Base-by-base conservation (phyloP, 257 asterid genomes). In the Prunella vulgaris region DNA sequence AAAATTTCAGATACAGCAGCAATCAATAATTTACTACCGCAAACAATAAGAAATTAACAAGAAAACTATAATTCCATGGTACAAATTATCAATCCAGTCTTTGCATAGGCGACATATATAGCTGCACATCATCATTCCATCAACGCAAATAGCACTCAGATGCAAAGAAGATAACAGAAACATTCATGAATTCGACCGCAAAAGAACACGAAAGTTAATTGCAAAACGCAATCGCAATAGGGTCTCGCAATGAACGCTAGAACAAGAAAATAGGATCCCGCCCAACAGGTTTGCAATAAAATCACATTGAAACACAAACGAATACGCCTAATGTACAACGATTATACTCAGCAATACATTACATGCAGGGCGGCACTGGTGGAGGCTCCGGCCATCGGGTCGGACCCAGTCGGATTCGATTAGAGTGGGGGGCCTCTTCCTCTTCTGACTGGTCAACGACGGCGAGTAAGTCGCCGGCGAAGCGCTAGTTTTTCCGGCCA, bases 291-390 rank as follows among this genome's bases (percentile, higher is more conserved):
- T 46, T 33, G 66, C 65, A 49, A 33, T 6, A 37, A 28, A 74
- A 60, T 21, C 48, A 37, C 63, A 66, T 42, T 30, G 22, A 49
- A 24, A 73, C 2, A 53, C 17, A 46, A 76, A 32, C 3, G 35
- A 40, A 71, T 17, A 71, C 51, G 59, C 7, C 52, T 21, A 21
- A 27, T 12, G 27, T 4, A 44, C 7, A 57, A 7, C 48, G 38
- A 53, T 9, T 68, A 6, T 13, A 24, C 14, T 18, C 10, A 24
- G 49, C n/a, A 30, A 60, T 10, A 79, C 83, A 27, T 52, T 62
- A 93, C 98, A 89, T 61, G 99, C 97, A 68, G 91, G 96, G 76
- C 99, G 94, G 79, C 99, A 94, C 77, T 88, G 88, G 79, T 87
- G 97, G 81, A 77, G 78, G 80, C 80, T 65, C 48, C 99, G 97